Conservation (phyloP, 2,329 filamentous ascomycete genomes). For the Ceratocystis colombiana region DNA sequence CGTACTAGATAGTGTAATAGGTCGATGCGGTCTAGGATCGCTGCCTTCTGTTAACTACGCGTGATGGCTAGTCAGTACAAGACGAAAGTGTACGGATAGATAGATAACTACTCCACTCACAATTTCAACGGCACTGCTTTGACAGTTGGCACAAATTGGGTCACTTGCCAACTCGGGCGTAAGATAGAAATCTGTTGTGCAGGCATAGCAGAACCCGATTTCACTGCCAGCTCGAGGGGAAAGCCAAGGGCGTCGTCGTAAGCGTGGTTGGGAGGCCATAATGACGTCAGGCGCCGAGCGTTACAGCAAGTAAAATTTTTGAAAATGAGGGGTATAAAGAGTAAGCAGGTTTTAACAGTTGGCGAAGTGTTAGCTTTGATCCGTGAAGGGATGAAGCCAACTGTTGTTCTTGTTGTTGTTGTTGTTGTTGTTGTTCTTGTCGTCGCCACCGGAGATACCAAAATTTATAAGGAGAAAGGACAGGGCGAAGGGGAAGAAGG, state of each 20-base stretch:
- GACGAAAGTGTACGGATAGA: background rate
- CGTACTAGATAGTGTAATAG: background rate
- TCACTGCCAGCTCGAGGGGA: background rate
- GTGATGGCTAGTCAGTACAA: background rate
- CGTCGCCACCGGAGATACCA: background rate
- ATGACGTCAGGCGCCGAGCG: constrained; percentile 10
- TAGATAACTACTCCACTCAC: constrained; percentile 43
- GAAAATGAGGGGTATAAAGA: background rate
- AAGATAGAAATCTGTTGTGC: constrained; percentile 67
- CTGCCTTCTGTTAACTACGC: background rate
- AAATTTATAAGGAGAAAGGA: background rate
- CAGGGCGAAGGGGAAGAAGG: background rate
- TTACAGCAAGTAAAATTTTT: background rate
- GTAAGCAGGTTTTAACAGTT: background rate
- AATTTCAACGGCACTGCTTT: constrained; percentile 73
- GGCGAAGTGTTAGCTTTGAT: too few relatives aligned
- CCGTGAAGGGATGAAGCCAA: too few relatives aligned
- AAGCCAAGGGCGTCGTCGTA: background rate
- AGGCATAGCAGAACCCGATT: constrained; percentile 70
- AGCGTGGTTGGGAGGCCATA: background rate
- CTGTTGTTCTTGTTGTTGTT: too few relatives aligned
- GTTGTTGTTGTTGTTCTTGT: background rate
- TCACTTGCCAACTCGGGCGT: constrained; percentile 47
- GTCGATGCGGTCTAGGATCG: background rate
- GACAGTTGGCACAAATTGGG: constrained; percentile 66